Percentiles rank a stretch among this genome's conserved stretches.
These are phyloP conservation scores for Penicillium bialowiezense DNA, from an alignment of 495 filamentous ascomycete species.

Conservation along the genomic window DNA sequence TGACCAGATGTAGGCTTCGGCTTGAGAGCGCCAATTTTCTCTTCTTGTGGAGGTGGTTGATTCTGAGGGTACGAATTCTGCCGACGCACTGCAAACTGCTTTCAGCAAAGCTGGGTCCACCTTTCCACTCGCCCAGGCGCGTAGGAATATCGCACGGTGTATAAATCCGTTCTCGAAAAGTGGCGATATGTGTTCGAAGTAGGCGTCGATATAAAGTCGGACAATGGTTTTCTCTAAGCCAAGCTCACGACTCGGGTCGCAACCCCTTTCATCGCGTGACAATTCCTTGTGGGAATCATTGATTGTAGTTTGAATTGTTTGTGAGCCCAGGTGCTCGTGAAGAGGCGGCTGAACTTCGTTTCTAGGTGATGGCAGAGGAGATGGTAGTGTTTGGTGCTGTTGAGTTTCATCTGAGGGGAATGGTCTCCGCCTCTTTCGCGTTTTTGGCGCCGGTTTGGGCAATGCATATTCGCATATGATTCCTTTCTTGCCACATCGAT, in stretches of 20 bases:
- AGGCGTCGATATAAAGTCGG: neutral
- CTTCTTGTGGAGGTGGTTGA: neutral
- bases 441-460: neutral
- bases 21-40: neutral
- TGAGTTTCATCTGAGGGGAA: neutral
- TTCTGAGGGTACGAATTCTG: neutral
- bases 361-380: neutral
- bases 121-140: neutral
- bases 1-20: neutral
- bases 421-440: neutral
- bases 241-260: neutral
- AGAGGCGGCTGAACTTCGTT: no score
- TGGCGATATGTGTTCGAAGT: neutral
- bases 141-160: neutral
- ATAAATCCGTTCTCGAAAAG: neutral
- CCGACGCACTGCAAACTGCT: neutral
- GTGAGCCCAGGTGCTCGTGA: no score
- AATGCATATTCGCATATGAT: neutral
- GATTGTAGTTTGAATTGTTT: no score
- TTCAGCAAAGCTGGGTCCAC: neutral
- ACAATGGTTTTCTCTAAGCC: neutral
- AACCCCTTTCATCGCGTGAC: neutral
- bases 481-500: neutral
- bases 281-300: neutral
- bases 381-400: neutral